Conservation (phyloP, 441 rosid genomes). For the Eruca vesicaria region DNA sequence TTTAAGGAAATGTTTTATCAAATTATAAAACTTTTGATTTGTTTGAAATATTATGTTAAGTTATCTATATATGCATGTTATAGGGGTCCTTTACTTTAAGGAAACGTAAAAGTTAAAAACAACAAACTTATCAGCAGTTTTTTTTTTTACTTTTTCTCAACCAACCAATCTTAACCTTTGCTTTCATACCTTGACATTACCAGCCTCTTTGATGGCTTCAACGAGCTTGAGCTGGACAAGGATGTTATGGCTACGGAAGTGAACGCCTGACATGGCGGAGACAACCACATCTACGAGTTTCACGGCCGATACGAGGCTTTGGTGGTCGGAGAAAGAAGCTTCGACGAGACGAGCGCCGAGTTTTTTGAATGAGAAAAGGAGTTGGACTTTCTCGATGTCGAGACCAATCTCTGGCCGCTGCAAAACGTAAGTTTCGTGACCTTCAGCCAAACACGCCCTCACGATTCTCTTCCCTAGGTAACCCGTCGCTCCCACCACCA, state of each 20-base stretch:
- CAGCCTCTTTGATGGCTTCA: conserved; percentile 87
- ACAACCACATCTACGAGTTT: conserved; percentile 75
- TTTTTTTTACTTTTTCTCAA: background rate
- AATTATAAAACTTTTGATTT: background rate
- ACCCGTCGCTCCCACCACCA: conserved; percentile 87
- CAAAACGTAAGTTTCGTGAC: conserved; percentile 67
- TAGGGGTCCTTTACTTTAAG: background rate
- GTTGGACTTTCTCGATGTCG: conserved; percentile 69
- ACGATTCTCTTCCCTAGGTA: conserved; percentile 75
- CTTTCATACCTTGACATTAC: conserved; percentile 53
- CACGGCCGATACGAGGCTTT: conserved; percentile 72
- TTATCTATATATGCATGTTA: background rate
- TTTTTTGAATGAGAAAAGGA: conserved; percentile 56
- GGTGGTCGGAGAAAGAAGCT: conserved; percentile 63
- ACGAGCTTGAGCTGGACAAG: conserved; percentile 75
- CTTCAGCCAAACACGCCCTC: conserved; percentile 63
- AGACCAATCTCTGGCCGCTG: conserved; percentile 70
- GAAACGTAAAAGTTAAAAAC: background rate
- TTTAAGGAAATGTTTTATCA: background rate
- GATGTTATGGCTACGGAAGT: conserved; percentile 62
- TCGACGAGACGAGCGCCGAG: conserved; percentile 58
- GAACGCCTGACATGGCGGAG: conserved; percentile 78
- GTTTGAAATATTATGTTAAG: background rate
- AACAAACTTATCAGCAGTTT: background rate
- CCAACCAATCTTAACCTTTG: background rate